Evolutionary conservation across 2,329 filamentous ascomycete species (phyloP).

Genomic region (Thelonectria discophora): DNA sequence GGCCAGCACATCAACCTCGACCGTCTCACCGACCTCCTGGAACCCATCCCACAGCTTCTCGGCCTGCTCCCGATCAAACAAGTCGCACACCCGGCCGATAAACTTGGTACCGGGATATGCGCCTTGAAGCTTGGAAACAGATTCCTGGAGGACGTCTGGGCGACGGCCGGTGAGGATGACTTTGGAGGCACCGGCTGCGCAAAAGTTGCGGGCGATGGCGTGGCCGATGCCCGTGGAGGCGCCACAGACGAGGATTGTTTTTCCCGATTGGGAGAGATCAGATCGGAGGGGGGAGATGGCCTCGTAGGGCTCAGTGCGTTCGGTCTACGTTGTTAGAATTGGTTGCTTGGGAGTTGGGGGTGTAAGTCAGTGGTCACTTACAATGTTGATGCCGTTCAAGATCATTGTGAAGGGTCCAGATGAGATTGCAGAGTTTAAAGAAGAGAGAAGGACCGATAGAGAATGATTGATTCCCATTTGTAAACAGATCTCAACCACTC

Average conservation of each 20-base stretch:
- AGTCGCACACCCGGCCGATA: conserved; percentile 3
- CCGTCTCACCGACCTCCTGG: not conserved
- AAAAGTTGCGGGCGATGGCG: conserved; percentile 67
- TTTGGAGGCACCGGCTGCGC: conserved; percentile 48
- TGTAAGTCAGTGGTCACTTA: not conserved
- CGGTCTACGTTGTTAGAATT: conserved; percentile 13
- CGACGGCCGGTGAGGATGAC: conserved; percentile 50
- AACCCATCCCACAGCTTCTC: conserved; percentile 25
- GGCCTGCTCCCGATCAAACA: conserved; percentile 10
- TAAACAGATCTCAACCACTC: not conserved
- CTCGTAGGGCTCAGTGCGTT: conserved; percentile 48
- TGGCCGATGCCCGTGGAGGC: conserved; percentile 73
- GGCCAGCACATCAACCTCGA: conserved; percentile 24
- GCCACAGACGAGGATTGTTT: conserved; percentile 72
- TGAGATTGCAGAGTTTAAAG: not conserved
- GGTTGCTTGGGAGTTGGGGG: not conserved
- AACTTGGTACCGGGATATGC: conserved; percentile 21
- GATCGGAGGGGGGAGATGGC: conserved; percentile 49
- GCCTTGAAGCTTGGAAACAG: conserved; percentile 22
- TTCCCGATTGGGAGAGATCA: conserved; percentile 52
- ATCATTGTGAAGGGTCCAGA: not conserved
- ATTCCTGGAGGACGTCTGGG: conserved; percentile 11
- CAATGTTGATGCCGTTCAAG: conserved; percentile 1
- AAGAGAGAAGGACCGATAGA: not conserved
- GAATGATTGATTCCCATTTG: not conserved